phyloP scores from a whole-genome alignment of 805 yeast species.

The Candida vartiovaarae region DNA sequence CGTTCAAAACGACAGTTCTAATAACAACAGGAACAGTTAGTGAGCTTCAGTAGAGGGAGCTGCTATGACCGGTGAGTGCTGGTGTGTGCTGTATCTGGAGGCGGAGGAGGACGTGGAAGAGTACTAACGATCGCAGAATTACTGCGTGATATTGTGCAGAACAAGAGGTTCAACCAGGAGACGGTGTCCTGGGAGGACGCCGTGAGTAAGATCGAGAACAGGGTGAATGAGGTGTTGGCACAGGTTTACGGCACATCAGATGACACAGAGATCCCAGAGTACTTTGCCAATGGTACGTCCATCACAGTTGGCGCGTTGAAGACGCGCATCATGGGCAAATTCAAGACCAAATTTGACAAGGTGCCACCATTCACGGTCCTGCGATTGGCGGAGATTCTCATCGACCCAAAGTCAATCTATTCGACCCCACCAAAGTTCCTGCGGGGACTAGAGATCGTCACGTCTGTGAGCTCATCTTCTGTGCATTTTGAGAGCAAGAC shows the following conservation, averaged over 20 bases:
- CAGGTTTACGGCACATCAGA: constrained; percentile 2
- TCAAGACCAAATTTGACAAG: constrained; percentile 6
- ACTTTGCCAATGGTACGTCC: constrained; percentile 3
- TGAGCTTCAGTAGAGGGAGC: no score
- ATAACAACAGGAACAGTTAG: no score
- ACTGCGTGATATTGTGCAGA: not conserved
- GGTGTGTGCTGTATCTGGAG: no score
- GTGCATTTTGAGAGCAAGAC: constrained; percentile 6
- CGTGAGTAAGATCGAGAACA: not conserved
- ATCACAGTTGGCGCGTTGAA: not conserved
- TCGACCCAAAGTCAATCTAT: constrained; percentile 36
- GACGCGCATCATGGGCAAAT: constrained; percentile 4
- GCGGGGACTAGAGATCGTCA: constrained; percentile 30
- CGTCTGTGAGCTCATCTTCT: constrained; percentile 13
- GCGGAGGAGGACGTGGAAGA: no score
- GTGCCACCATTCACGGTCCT: constrained; percentile 41
- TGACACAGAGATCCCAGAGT: constrained; percentile 3
- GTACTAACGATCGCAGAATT: no score
- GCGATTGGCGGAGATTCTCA: constrained; percentile 39
- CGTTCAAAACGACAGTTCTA: no score
- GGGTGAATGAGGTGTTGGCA: constrained; percentile 6
- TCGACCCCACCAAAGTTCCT: constrained; percentile 35
- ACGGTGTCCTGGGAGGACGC: not conserved
- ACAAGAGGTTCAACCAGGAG: not conserved
- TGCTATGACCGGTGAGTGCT: no score